Conservation (phyloP, 2,329 filamentous ascomycete genomes). For the Chaetothyriales sp. region DNA sequence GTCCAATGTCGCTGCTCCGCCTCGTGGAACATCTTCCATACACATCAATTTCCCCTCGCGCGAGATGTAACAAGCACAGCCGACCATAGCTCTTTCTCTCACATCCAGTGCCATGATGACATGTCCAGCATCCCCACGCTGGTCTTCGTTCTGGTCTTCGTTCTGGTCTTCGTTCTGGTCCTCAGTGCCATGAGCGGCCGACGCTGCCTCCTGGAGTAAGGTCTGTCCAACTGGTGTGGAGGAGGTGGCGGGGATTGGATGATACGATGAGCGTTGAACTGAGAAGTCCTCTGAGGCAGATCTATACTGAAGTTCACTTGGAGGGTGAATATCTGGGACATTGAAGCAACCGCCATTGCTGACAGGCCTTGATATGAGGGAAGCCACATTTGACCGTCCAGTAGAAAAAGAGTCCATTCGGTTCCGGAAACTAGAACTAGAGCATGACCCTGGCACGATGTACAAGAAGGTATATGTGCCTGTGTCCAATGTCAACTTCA, state of each 20-base stretch:
- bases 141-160: conserved; percentile 26
- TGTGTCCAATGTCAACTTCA: background rate
- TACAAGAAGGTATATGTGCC: background rate
- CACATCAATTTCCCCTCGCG: conserved; percentile 57
- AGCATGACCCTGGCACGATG: background rate
- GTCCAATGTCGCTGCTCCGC: conserved; percentile 55
- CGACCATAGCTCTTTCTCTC: conserved; percentile 54
- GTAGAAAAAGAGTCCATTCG: background rate
- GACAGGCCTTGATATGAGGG: background rate
- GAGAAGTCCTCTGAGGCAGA: background rate
- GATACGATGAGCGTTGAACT: background rate
- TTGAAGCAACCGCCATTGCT: conserved; percentile 16
- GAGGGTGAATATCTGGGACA: background rate
- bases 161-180: conserved; percentile 17
- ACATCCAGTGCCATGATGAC: conserved; percentile 70
- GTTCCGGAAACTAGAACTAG: background rate
- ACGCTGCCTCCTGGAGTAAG: background rate
- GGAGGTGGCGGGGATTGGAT: background rate
- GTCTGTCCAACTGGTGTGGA: background rate
- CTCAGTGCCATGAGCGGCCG: background rate
- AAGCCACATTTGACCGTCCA: background rate
- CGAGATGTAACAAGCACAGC: conserved; percentile 71
- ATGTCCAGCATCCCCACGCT: conserved; percentile 47
- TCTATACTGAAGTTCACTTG: background rate
- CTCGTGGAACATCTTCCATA: conserved; percentile 60